Percentiles rank a stretch among this genome's conserved stretches.
Conservation (phyloP, 176 grass and related monocot species). For the Oryza punctata region DNA sequence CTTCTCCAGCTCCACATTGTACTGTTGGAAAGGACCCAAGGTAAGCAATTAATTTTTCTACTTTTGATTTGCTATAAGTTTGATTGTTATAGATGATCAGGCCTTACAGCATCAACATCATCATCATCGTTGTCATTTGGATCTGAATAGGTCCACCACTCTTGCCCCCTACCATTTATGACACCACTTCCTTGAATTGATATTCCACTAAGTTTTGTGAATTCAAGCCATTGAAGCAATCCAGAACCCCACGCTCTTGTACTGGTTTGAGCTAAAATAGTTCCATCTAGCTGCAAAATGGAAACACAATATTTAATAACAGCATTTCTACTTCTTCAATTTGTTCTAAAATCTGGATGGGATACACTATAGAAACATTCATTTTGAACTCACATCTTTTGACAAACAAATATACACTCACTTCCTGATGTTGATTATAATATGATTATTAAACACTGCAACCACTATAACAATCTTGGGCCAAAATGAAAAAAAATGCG, state of each 20-base stretch:
- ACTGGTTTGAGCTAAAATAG: slow-evolving; percentile 65
- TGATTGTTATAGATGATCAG: slow-evolving; percentile 27
- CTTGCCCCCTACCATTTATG: slow-evolving; percentile 75
- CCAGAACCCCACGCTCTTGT: slow-evolving; percentile 62
- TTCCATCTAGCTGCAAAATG: slow-evolving; percentile 75
- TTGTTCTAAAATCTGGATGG: background rate
- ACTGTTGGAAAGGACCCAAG: slow-evolving; percentile 55
- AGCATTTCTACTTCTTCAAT: background rate
- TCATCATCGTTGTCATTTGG: slow-evolving; percentile 44
- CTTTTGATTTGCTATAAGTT: slow-evolving; percentile 24
- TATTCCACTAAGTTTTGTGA: slow-evolving; percentile 85
- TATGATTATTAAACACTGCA: background rate
- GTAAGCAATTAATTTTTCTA: slow-evolving; percentile 40
- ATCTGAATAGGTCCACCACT: slow-evolving; percentile 81
- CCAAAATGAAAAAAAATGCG: background rate
- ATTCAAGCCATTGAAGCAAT: slow-evolving; percentile 86
- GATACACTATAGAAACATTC: background rate
- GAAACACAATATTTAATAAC: slow-evolving; percentile 10
- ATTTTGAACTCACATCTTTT: background rate
- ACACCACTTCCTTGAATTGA: slow-evolving; percentile 73
- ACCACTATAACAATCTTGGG: background rate
- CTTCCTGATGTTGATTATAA: background rate
- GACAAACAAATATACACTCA: background rate
- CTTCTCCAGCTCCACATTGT: slow-evolving; percentile 55
- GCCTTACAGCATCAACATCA: slow-evolving; percentile 59